These are phyloP conservation scores for Suillus tomentosus DNA, from an alignment of 768 basidiomycete genomes.

Conservation along the genomic window DNA sequence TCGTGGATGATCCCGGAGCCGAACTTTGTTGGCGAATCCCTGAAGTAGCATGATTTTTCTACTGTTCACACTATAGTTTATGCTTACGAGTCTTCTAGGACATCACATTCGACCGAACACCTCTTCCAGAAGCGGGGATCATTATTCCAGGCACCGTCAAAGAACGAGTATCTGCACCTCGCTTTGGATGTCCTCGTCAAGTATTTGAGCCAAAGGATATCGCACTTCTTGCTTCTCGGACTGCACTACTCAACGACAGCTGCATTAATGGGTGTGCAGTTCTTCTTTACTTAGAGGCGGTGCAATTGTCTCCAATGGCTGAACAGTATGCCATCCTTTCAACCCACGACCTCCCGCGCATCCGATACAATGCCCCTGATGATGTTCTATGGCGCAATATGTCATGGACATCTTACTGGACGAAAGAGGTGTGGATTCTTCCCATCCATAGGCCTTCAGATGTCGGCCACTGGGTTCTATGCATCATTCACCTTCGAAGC, in stretches of 20 bases:
- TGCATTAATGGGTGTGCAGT: conserved; percentile 12
- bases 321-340: conserved; percentile 12
- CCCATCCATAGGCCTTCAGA: conserved; percentile 33
- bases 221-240: conserved; percentile 3
- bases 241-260: conserved; percentile 9
- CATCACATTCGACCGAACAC: background rate
- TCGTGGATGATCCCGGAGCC: background rate
- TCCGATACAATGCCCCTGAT: conserved; percentile 2
- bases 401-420: conserved; percentile 27
- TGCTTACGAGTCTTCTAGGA: background rate
- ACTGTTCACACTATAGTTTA: background rate
- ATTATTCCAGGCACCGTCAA: background rate
- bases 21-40: background rate
- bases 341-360: conserved; percentile 6
- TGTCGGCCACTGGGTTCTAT: conserved; percentile 36
- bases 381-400: conserved; percentile 25
- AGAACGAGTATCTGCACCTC: background rate
- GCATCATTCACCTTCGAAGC: conserved; percentile 14
- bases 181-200: background rate
- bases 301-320: background rate
- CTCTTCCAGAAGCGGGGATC: background rate
- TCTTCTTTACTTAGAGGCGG: conserved; percentile 6
- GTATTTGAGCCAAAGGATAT: conserved; percentile 12
- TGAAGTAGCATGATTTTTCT: background rate
- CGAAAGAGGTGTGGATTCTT: conserved; percentile 34